A percentile compares a stretch with the other conserved stretches of the same genome.
These are phyloP conservation scores for Lactuca sativa DNA, from an alignment of 129 eudicot genomes.

Conservation along the genomic window DNA sequence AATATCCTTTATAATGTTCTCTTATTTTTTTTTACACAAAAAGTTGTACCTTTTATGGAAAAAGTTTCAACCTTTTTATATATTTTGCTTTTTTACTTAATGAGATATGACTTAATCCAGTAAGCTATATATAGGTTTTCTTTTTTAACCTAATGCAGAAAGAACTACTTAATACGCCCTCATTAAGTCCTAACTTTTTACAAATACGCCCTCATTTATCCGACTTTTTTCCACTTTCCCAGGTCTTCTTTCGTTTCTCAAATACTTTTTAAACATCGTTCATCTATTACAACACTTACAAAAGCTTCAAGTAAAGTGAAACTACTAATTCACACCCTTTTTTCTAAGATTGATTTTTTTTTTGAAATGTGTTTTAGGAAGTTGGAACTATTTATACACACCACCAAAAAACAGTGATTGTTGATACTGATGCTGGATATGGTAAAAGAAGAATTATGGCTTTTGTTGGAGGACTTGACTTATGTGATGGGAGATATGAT, in stretches of 20 bases:
- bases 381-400: conserved; percentile 81
- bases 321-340: background rate
- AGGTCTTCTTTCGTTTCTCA: too few species aligned
- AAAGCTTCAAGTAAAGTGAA: background rate
- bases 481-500: conserved; percentile 95
- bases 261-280: background rate
- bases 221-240: too few species aligned
- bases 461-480: conserved; percentile 88
- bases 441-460: conserved; percentile 75
- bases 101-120: background rate
- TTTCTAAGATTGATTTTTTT: conserved; percentile 8
- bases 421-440: conserved; percentile 93
- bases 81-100: background rate
- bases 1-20: too few species aligned
- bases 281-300: background rate
- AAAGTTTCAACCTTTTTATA: background rate
- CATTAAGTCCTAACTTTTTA: too few species aligned
- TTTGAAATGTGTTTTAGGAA: conserved; percentile 46
- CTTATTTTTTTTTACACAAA: too few species aligned
- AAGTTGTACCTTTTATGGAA: too few species aligned
- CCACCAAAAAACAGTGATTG: conserved; percentile 92
- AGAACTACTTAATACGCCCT: too few species aligned
- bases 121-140: too few species aligned
- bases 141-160: too few species aligned
- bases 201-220: too few species aligned